These are phyloP conservation scores for Garcia nutans DNA, from an alignment of 345 rosid species.

Conservation along the genomic window DNA sequence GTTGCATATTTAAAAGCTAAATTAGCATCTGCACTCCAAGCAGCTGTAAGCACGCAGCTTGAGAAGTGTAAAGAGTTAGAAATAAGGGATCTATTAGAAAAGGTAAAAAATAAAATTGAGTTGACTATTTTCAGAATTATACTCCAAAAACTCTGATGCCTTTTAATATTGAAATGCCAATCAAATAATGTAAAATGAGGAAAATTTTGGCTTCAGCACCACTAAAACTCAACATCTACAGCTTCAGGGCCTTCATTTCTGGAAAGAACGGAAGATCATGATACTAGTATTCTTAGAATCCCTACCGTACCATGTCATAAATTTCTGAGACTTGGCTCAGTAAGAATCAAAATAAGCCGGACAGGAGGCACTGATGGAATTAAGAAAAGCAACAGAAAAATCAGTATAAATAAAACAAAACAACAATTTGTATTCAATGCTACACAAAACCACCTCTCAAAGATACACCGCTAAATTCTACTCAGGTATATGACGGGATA, in stretches of 20 bases:
- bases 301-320: background rate
- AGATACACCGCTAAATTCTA: background rate
- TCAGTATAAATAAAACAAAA: background rate
- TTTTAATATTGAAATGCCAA: background rate
- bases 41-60: slow-evolving; percentile 4
- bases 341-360: background rate
- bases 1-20: slow-evolving; percentile 2
- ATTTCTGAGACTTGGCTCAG: background rate
- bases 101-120: background rate
- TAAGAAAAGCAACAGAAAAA: background rate
- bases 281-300: background rate
- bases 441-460: background rate
- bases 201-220: background rate
- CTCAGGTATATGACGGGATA: background rate
- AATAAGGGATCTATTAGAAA: background rate
- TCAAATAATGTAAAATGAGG: background rate
- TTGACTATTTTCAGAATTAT: background rate
- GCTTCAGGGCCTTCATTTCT: too few relatives aligned
- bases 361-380: background rate
- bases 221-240: too few relatives aligned
- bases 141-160: background rate
- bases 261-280: background rate
- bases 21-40: slow-evolving; percentile 1
- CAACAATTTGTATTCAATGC: background rate
- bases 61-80: background rate